Base-by-base conservation (phyloP, 176 grass and related monocot genomes). In the Oryza glaberrima region DNA sequence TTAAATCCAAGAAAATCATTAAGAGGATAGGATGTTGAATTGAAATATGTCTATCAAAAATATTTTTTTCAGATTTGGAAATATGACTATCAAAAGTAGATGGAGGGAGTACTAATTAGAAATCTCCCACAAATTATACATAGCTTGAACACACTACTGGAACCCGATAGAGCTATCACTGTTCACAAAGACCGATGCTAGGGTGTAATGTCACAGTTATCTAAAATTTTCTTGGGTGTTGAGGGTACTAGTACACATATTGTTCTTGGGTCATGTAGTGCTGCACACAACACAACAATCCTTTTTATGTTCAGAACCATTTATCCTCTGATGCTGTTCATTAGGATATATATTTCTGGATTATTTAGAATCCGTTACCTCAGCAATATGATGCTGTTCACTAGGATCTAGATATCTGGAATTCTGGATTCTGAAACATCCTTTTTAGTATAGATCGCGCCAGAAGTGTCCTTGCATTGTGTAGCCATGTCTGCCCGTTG, bases 191-290 rank as follows among this genome's bases (percentile, higher is more conserved):
- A 90, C 26, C 44, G 72, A 9, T 67, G 26, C 23, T 77, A 70
- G 35, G 14, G 38, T 83, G 16, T 75, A 11, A 46, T 86, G 20
- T 77, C 34, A 2, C 74, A 47, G 51, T 56, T 48, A 44, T 41
- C 38, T 16, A 44, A 13, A 74, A 34, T 46, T 49, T 17, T 74
- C 25, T 28, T 9, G n/a, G 28, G 45, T 52, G 13, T 52, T 64
- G 25, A 65, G 49, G 46, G 30, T 48, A 41, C 69, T 74, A 52
- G 44, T 25, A n/a, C 60, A 61, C 20, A 67, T 67, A 72, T 73
- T 28, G 22, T 52, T 60, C 13, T 71, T 81, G 36, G 14, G 48
- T 25, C 78, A 77, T 86, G 36, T 67, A 86, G 4, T 26, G 72
- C 44, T 44, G 35, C 26, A 66, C 52, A 41, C 46, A 77, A 72